Percentiles rank a stretch among this genome's conserved stretches.
Evolutionary conservation across 2,329 filamentous ascomycete genomes (phyloP).

Genomic region (Coniochaeta ligniaria): DNA sequence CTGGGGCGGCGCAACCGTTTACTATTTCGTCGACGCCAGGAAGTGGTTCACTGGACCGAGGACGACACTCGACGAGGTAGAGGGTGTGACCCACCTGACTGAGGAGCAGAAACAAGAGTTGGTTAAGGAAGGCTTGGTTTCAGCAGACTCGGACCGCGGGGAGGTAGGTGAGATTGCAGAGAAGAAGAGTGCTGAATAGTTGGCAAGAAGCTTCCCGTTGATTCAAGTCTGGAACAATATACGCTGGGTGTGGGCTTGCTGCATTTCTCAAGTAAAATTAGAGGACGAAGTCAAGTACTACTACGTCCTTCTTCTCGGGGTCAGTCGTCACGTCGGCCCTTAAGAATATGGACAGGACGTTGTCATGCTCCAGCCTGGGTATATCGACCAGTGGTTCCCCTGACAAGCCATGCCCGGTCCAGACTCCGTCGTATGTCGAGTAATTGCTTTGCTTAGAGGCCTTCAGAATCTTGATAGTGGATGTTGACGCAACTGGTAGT

Average conservation of each 20-base stretch:
- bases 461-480: constrained; percentile 22
- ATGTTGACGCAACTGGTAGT: constrained; percentile 23
- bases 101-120: background rate
- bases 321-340: constrained; percentile 10
- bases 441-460: constrained; percentile 20
- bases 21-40: constrained; percentile 48
- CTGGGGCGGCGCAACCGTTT: constrained; percentile 47
- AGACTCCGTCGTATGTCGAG: constrained; percentile 25
- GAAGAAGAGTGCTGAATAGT: background rate
- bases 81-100: background rate
- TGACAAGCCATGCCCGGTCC: constrained; percentile 24
- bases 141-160: background rate
- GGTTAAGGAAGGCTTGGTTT: background rate
- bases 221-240: background rate
- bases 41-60: constrained; percentile 56
- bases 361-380: constrained; percentile 24
- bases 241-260: background rate
- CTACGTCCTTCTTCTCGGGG: constrained; percentile 17
- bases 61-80: constrained; percentile 3
- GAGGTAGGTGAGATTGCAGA: background rate
- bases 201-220: background rate
- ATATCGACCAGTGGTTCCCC: constrained; percentile 32
- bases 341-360: constrained; percentile 27
- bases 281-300: constrained; percentile 28
- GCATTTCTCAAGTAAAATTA: background rate